Conservation (phyloP, 2,329 filamentous ascomycete species). For the Aspergillus tubingensis region DNA sequence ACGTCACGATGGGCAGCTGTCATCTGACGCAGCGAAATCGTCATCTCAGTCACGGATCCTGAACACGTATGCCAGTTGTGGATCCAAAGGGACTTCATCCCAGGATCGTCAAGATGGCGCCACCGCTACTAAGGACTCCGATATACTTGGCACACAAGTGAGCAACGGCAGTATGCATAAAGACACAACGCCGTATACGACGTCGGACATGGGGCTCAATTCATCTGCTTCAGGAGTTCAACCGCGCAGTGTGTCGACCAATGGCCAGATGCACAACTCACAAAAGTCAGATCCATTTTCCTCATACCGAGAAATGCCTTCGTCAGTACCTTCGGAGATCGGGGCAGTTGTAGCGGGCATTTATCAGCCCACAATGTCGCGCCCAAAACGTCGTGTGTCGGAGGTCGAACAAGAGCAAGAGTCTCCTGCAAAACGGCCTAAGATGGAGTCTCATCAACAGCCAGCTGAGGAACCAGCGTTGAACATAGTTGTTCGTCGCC, state of each 20-base stretch:
- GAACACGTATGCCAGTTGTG: constrained; percentile 34
- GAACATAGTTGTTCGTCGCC: constrained; percentile 22
- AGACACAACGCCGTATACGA: constrained; percentile 17
- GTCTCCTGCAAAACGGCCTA: constrained; percentile 20
- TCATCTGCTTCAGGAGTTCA: constrained; percentile 25
- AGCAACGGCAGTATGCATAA: constrained; percentile 21
- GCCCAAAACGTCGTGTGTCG: constrained; percentile 19
- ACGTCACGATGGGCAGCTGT: constrained; percentile 15
- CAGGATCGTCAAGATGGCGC: constrained; percentile 16
- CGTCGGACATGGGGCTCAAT: constrained; percentile 24
- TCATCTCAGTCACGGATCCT: constrained; percentile 39
- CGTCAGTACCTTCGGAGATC: constrained; percentile 15
- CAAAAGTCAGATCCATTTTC: constrained; percentile 23
- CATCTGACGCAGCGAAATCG: constrained; percentile 27
- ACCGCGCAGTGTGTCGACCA: constrained; percentile 16
- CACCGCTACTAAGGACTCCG: constrained; percentile 8
- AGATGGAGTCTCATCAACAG: neutral
- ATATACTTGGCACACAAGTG: constrained; percentile 27
- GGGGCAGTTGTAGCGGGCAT: constrained; percentile 2
- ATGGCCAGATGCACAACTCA: constrained; percentile 11
- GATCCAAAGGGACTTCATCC: constrained; percentile 19
- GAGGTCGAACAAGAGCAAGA: constrained; percentile 11
- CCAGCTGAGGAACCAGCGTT: constrained; percentile 6
- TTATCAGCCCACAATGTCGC: constrained; percentile 6
- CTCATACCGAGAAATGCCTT: constrained; percentile 22